Evolutionary conservation across 2,329 filamentous ascomycete species (phyloP).

Genomic region (Lasiodiplodia theobromae): DNA sequence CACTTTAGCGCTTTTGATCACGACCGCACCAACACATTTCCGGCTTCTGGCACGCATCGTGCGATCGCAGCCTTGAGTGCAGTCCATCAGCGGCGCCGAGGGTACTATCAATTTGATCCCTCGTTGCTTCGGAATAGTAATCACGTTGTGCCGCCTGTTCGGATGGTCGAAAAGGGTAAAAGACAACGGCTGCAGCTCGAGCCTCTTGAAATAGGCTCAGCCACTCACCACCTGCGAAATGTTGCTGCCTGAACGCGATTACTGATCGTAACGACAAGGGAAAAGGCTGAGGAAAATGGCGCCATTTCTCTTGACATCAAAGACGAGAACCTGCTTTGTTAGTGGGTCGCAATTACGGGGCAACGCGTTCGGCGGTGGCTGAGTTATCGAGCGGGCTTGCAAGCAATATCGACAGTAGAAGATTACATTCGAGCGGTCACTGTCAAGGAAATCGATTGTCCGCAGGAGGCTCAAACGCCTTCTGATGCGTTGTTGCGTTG

Average conservation of each 20-base stretch:
- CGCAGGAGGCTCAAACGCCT: conserved; percentile 5
- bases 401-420: background rate
- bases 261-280: background rate
- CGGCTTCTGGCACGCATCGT: no score
- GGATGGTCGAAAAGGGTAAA: background rate
- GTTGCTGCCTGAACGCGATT: background rate
- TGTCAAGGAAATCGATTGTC: no score
- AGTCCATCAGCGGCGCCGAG: no score
- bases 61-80: no score
- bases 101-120: no score
- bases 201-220: background rate
- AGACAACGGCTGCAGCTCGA: background rate
- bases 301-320: background rate
- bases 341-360: background rate
- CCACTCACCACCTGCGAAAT: background rate
- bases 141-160: no score
- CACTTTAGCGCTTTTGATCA: no score
- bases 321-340: background rate
- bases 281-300: background rate
- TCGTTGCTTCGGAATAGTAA: no score
- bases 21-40: no score
- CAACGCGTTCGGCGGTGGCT: background rate
- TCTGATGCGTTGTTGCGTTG: background rate
- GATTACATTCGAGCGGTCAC: background rate
- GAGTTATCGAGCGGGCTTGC: background rate